These are phyloP conservation scores for Quercus cerris DNA, from an alignment of 306 rosid species.

Conservation along the genomic window DNA sequence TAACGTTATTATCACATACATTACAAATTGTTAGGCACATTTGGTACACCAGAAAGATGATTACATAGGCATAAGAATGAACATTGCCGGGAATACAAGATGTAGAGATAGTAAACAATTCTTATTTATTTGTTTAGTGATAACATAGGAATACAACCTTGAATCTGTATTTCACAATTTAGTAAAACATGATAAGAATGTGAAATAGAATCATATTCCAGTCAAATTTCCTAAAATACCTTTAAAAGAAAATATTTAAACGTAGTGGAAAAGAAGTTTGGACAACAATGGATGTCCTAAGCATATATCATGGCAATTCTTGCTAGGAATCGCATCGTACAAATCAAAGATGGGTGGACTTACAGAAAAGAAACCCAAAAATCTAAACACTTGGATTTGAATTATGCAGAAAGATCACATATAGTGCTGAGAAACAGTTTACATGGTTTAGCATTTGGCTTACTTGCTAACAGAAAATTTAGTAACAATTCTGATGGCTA, in stretches of 20 bases:
- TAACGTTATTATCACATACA: background rate
- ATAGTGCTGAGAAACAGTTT: background rate
- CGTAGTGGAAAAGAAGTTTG: background rate
- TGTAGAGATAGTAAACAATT: too few species aligned
- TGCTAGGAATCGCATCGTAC: background rate
- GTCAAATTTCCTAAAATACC: too few species aligned
- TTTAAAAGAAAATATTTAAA: too few species aligned
- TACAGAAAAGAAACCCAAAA: background rate
- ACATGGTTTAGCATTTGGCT: background rate
- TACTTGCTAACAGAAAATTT: background rate
- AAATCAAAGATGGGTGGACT: background rate
- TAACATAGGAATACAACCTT: too few species aligned
- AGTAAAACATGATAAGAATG: background rate
- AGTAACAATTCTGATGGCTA: background rate
- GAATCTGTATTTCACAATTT: too few species aligned
- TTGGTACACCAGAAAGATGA: background rate
- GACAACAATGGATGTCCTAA: background rate
- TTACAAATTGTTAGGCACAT: background rate
- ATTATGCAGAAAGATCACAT: background rate
- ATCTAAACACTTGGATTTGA: background rate
- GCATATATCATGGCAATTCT: background rate
- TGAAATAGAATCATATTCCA: too few species aligned
- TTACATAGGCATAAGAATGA: too few species aligned
- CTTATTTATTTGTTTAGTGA: too few species aligned
- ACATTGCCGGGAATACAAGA: too few species aligned